phyloP scores from a whole-genome alignment of 1,139 yeast species.

The Taphrina confusa region DNA sequence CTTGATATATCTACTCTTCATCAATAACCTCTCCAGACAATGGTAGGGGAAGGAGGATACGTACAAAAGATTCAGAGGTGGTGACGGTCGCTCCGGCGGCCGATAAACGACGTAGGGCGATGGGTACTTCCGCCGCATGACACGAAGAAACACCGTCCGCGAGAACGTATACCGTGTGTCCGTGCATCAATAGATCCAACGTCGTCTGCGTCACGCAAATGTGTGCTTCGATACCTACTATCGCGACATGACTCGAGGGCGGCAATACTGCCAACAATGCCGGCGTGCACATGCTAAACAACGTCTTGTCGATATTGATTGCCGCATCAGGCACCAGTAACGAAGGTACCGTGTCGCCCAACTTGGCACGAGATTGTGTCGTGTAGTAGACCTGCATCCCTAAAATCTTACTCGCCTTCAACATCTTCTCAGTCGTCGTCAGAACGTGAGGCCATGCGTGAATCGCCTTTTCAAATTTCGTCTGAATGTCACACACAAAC shows the following conservation, averaged over 20 bases:
- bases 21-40: background rate
- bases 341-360: conserved; percentile 43
- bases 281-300: conserved; percentile 43
- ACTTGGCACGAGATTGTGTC: conserved; percentile 42
- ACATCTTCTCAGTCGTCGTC: conserved; percentile 36
- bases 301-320: conserved; percentile 43
- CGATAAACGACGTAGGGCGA: conserved; percentile 42
- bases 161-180: conserved; percentile 43
- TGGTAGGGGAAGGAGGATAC: background rate
- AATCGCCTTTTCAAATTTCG: conserved; percentile 31
- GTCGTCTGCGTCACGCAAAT: conserved; percentile 44
- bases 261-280: conserved; percentile 40
- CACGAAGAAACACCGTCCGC: conserved; percentile 43
- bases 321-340: conserved; percentile 39
- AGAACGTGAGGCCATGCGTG: conserved; percentile 27
- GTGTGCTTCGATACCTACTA: conserved; percentile 44
- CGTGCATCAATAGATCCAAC: conserved; percentile 42
- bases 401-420: conserved; percentile 42
- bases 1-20: conserved; percentile 41
- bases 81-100: conserved; percentile 44
- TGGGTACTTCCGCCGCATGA: conserved; percentile 42
- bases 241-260: conserved; percentile 41
- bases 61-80: conserved; percentile 43
- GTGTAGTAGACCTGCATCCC: conserved; percentile 43
- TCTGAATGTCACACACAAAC: conserved; percentile 33